phyloP scores from a whole-genome alignment of 73 alveolate genomes.

The Uronychia setigera region DNA sequence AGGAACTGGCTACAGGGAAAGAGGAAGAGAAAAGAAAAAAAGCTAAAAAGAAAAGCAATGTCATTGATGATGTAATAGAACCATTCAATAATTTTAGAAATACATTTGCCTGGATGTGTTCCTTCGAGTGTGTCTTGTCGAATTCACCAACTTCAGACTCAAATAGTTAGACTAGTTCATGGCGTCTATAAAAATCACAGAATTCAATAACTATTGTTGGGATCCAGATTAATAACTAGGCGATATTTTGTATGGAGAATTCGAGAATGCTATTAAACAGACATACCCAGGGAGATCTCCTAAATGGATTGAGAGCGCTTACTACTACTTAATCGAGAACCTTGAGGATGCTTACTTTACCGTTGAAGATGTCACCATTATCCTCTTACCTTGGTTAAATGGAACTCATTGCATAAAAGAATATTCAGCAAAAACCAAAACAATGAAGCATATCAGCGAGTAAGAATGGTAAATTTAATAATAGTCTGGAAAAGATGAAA shows the following conservation, averaged over 20 bases:
- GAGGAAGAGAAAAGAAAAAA: neutral
- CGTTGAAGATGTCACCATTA: slow-evolving; percentile 36
- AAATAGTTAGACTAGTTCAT: slow-evolving; percentile 26
- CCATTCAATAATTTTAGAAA: neutral
- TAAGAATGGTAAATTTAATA: neutral
- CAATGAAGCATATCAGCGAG: slow-evolving; percentile 16
- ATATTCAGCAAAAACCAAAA: slow-evolving; percentile 31
- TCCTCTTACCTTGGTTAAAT: slow-evolving; percentile 33
- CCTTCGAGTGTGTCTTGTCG: slow-evolving; percentile 30
- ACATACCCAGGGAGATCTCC: slow-evolving; percentile 13
- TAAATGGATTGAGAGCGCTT: slow-evolving; percentile 40
- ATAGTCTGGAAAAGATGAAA: slow-evolving; percentile 17
- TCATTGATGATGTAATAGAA: slow-evolving; percentile 6
- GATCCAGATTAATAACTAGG: neutral
- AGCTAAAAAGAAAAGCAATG: neutral
- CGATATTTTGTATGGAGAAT: slow-evolving; percentile 40
- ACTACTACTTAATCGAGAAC: slow-evolving; percentile 13
- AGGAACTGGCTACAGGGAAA: neutral
- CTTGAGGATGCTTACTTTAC: slow-evolving; percentile 42
- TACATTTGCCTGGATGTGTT: slow-evolving; percentile 30
- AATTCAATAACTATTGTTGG: slow-evolving; percentile 27
- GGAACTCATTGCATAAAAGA: slow-evolving; percentile 41
- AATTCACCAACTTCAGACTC: slow-evolving; percentile 22
- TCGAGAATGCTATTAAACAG: slow-evolving; percentile 17
- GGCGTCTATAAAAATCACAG: slow-evolving; percentile 25